Evolutionary conservation across 805 yeast genomes (phyloP).

Genomic region (Diddensiella santjacobensis): DNA sequence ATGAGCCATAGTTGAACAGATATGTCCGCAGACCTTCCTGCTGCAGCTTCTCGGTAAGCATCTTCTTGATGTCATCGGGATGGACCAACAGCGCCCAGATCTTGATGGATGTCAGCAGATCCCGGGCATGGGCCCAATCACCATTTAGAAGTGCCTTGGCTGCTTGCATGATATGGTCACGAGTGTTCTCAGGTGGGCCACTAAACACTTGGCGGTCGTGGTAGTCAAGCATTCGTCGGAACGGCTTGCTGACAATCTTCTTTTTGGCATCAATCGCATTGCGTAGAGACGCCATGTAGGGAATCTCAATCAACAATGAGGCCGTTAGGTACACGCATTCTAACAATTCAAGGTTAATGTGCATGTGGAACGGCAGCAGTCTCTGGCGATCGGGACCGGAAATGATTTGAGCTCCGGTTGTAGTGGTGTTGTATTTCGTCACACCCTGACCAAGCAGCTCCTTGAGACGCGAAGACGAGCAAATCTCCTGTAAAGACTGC

Average conservation of each 20-base stretch:
- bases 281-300: slow-evolving; percentile 73
- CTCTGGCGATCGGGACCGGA: slow-evolving; percentile 59
- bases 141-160: slow-evolving; percentile 85
- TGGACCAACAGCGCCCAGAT: slow-evolving; percentile 83
- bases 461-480: slow-evolving; percentile 78
- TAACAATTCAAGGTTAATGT: slow-evolving; percentile 89
- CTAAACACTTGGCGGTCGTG: slow-evolving; percentile 92
- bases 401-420: slow-evolving; percentile 1
- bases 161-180: slow-evolving; percentile 90
- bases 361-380: slow-evolving; percentile 96
- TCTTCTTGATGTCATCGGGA: slow-evolving; percentile 55
- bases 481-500: slow-evolving; percentile 81
- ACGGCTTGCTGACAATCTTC: slow-evolving; percentile 71
- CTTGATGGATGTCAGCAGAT: slow-evolving; percentile 68
- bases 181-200: slow-evolving; percentile 96
- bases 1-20: slow-evolving; percentile 75
- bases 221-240: slow-evolving; percentile 86
- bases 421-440: slow-evolving; percentile 48
- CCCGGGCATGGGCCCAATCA: slow-evolving; percentile 78
- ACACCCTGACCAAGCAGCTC: slow-evolving; percentile 92
- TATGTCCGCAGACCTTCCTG: slow-evolving; percentile 91
- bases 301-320: slow-evolving; percentile 86
- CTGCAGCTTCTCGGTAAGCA: slow-evolving; percentile 77
- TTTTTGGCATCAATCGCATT: slow-evolving; percentile 52
- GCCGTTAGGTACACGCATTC: slow-evolving; percentile 92